A percentile compares a stretch with the other conserved stretches of the same genome.
Evolutionary conservation across 1,139 yeast species (phyloP).

Genomic region (Kluyveromyces marxianus): DNA sequence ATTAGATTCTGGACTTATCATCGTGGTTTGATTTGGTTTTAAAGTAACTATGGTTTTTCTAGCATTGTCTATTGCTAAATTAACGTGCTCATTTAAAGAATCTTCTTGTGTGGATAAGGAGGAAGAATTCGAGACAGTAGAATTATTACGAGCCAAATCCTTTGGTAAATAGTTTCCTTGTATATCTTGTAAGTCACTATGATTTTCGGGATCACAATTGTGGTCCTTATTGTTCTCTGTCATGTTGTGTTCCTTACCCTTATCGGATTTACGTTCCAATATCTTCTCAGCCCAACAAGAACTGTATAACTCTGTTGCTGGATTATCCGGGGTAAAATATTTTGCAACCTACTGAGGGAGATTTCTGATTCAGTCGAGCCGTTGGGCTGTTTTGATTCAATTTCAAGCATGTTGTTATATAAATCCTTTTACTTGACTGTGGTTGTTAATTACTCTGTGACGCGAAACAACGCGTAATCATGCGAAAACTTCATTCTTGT

Average conservation of each 20-base stretch:
- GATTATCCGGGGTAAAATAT: too few relatives aligned
- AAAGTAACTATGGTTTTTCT: background rate
- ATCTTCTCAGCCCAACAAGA: too few relatives aligned
- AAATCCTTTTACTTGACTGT: background rate
- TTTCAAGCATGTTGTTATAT: too few relatives aligned
- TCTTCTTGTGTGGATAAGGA: slow-evolving; percentile 5
- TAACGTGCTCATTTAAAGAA: slow-evolving; percentile 5
- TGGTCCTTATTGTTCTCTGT: too few relatives aligned
- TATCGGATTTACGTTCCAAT: too few relatives aligned
- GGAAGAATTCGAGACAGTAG: slow-evolving; percentile 3
- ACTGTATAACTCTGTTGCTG: too few relatives aligned
- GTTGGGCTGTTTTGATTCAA: too few relatives aligned
- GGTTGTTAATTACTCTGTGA: background rate
- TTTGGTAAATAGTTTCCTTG: background rate
- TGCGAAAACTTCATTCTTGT: background rate
- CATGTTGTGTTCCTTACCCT: too few relatives aligned
- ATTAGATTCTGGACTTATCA: background rate
- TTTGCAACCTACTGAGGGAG: too few relatives aligned
- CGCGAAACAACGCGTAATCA: slow-evolving; percentile 9
- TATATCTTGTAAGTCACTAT: too few relatives aligned
- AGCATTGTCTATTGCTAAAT: slow-evolving; percentile 5
- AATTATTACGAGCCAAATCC: slow-evolving; percentile 4
- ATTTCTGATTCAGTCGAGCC: too few relatives aligned
- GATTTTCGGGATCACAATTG: too few relatives aligned
- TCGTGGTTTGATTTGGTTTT: background rate